These are phyloP conservation scores for Panicum virgatum DNA, from an alignment of 202 grass and related monocot species.

Conservation along the genomic window DNA sequence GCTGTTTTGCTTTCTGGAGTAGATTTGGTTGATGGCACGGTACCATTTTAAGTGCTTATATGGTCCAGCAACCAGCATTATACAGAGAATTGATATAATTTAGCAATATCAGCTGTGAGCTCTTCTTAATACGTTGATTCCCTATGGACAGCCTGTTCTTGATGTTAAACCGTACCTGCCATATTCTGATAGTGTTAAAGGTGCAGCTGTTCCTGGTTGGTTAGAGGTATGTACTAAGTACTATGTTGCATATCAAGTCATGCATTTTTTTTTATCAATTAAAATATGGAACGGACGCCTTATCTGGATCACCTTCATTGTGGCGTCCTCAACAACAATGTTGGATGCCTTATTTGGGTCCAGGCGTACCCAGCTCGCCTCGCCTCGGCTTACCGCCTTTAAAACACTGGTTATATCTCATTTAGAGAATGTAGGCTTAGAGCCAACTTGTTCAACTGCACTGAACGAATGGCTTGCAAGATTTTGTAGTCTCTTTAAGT, in stretches of 20 bases:
- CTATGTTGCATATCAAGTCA: not conserved
- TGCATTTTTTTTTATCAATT: not conserved
- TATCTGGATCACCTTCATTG: conserved; percentile 7
- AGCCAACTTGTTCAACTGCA: not conserved
- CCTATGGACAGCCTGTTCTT: conserved; percentile 78
- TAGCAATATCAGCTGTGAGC: conserved; percentile 30
- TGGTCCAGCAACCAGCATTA: conserved; percentile 23
- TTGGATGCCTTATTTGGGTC: no score
- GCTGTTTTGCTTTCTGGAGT: conserved; percentile 88
- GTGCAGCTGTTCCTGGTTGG: conserved; percentile 64
- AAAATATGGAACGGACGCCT: no score
- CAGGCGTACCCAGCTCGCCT: no score
- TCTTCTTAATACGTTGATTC: conserved; percentile 43
- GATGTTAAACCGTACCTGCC: conserved; percentile 97
- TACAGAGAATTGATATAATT: conserved; percentile 26
- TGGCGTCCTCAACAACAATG: no score
- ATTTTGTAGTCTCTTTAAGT: not conserved
- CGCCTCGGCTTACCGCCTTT: no score
- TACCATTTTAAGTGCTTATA: conserved; percentile 39
- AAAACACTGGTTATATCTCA: not conserved
- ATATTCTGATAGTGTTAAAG: conserved; percentile 77
- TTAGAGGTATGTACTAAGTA: conserved; percentile 64
- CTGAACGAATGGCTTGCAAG: not conserved
- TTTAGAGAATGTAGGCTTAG: not conserved
- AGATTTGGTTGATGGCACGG: conserved; percentile 96